Base-by-base conservation (phyloP, 169 alveolate genomes). In the Sarcocystis neurona region DNA sequence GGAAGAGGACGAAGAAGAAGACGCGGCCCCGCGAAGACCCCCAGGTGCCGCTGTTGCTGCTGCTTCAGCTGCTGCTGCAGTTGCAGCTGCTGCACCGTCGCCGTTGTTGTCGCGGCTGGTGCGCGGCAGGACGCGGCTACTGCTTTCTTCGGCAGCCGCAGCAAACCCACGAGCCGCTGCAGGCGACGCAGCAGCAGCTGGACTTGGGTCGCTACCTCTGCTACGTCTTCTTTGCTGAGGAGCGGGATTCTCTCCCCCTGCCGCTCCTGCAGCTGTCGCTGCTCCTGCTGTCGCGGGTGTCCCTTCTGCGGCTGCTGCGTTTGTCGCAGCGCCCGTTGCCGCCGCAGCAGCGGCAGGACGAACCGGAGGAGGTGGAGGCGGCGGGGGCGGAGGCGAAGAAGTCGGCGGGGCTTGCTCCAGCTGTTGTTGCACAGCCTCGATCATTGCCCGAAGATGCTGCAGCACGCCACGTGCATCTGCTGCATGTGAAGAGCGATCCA, bases 401-500 rank as follows among this genome's bases (percentile, higher is more conserved):
- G 23, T 58, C n/a, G 23, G 70, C 23, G 23, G 70, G 10, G 70
- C 27, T 12, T 79, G 66, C n/a, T 18, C 39, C 47, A 82, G 77
- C 79, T 87, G 88, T 72, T 77, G 80, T 56, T 87, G 91, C 72
- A 90, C 92, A 50, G 89, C 74, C 50, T 84, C 92, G 50, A 94
- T 91, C 87, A 75, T 92, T 72, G 89, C 79, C 75, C 93, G 91
- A 43, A 93, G 89, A n/a, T 46, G 90, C 63, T 94, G 94, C 32
- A 94, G 93, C 60, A 93, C 89, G 79, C 72, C 92, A 85, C 90
- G 87, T 0, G 95, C 94, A 68, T 90, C 70, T 63, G 93, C 79
- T 18, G 90, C 39, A 41, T 89, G 91, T 23, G 72, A 27, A 12
- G 75, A 41, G 32, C 80, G 80, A 60, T 41, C 53, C 46, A 75